These are phyloP conservation scores for Diversispora epigaea DNA, from an alignment of 192 early-diverging fungal species.

Conservation along the genomic window DNA sequence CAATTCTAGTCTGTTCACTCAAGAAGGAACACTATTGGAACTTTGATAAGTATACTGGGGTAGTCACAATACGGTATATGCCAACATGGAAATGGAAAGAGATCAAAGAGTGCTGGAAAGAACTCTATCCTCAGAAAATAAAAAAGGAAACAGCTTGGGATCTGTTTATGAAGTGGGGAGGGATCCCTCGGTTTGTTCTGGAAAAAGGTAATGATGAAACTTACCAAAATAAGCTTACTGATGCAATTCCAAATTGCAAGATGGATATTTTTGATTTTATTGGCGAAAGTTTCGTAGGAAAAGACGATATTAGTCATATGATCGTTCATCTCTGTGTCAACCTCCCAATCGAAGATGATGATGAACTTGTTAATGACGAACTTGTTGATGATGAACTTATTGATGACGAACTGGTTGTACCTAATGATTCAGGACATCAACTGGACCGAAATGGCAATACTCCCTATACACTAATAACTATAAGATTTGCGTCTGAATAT, in stretches of 20 bases:
- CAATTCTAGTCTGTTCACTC: not conserved
- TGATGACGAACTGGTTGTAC: not conserved
- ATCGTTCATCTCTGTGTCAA: not conserved
- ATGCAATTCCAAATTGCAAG: not conserved
- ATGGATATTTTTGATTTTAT: not conserved
- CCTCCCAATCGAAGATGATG: not conserved
- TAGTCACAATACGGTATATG: not conserved
- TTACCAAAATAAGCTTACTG: not conserved
- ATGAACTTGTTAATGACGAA: not conserved
- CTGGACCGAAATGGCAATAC: not conserved
- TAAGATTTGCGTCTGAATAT: conserved; percentile 17
- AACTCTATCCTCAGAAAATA: not conserved
- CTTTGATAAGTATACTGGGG: not conserved
- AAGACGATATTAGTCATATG: not conserved
- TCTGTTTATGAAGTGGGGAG: not conserved
- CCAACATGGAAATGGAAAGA: not conserved
- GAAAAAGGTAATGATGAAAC: not conserved
- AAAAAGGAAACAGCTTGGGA: not conserved
- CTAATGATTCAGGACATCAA: not conserved
- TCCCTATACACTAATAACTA: not conserved
- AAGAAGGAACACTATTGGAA: not conserved
- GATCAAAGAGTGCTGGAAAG: not conserved
- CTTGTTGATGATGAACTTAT: no score
- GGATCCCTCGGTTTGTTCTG: not conserved
- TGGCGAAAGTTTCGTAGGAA: no score